Evolutionary conservation across 2,329 filamentous ascomycete genomes (phyloP).

Genomic region (Hypoxylon sp.): DNA sequence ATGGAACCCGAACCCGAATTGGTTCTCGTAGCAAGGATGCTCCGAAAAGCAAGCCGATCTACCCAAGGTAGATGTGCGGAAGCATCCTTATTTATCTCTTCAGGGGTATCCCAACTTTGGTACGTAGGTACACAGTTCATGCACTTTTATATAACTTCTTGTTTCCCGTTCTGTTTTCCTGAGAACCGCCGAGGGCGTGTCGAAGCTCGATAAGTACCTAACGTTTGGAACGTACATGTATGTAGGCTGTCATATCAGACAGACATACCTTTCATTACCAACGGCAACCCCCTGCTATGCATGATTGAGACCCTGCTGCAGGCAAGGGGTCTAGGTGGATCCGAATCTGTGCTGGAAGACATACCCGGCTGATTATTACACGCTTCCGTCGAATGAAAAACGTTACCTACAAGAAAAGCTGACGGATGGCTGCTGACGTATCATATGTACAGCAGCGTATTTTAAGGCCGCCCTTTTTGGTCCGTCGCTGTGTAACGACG

Average conservation of each 20-base stretch:
- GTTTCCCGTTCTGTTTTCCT: not conserved
- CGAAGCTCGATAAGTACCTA: not conserved
- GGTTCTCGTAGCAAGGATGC: conserved; percentile 35
- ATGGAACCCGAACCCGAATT: conserved; percentile 27
- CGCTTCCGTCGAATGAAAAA: conserved; percentile 6
- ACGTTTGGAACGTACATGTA: not conserved
- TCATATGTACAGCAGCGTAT: conserved; percentile 18
- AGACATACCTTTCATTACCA: conserved; percentile 11
- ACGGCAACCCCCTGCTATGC: conserved; percentile 30
- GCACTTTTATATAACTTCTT: conserved; percentile 1
- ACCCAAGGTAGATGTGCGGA: conserved; percentile 40
- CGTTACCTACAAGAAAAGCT: conserved; percentile 11
- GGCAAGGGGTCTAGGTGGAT: conserved; percentile 31
- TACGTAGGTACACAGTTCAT: conserved; percentile 13
- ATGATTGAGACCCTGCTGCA: conserved; percentile 30
- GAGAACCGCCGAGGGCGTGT: not conserved
- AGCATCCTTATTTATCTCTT: conserved; percentile 44
- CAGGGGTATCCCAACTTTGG: conserved; percentile 13
- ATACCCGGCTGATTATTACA: conserved; percentile 35
- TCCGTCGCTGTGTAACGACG: conserved; percentile 11
- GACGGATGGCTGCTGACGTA: conserved; percentile 27
- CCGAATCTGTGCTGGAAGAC: conserved; percentile 33
- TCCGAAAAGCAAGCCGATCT: conserved; percentile 38
- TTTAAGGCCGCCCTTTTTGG: conserved; percentile 1
- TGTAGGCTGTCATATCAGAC: conserved; percentile 2